Evolutionary conservation across 169 alveolate species (phyloP), one percentile per base, ranked within the genome.

Genomic region (Cryptosporidium ryanae): DNA sequence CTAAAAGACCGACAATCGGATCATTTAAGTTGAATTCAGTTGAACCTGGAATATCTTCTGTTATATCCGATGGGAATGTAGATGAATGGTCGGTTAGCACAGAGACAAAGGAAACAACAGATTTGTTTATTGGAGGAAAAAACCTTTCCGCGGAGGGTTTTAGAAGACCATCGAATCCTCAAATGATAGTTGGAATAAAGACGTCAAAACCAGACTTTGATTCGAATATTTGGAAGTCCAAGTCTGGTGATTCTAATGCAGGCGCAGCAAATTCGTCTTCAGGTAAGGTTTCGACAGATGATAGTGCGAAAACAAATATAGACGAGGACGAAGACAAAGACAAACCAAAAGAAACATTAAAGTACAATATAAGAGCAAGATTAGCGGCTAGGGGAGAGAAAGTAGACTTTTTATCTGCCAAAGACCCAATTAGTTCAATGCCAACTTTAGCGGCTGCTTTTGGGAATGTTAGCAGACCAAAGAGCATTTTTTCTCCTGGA

Each of bases 401-500:
- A 25, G 87, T 76, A 57, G 87, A 59, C 1, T 61, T 76, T 46
- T 61, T 46, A 48, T 57, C 38, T 76, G 65, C 87, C 38, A 55
- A 59, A 23, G 87, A 76, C 8, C 50, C 64, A 61, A 76, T 76
- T 31, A 55, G 34, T 21, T 55, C 87, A 59, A 76, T 76, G 87
- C 87, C 87, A 13, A 76, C 87, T 29, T 59, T 76, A 25, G 87
- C 87, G 59, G 87, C 87, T 21, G 87, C 87, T 23, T 70, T 76
- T 0, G 87, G 64, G n/a, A 76, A 34, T 32, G 46, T 38, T 57
- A 76, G 43, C 32, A 59, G 38, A 49, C 61, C 87, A 17, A 76
- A 46, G 29, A 38, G 13, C 8, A 6, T 10, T 38, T 38, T 38
- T 1, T 38, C 8, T 4, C 8, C 46, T 10, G 46, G 46, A 6